phyloP scores from a whole-genome alignment of 163 green algal species.

The Trebouxia gelatinosa region DNA sequence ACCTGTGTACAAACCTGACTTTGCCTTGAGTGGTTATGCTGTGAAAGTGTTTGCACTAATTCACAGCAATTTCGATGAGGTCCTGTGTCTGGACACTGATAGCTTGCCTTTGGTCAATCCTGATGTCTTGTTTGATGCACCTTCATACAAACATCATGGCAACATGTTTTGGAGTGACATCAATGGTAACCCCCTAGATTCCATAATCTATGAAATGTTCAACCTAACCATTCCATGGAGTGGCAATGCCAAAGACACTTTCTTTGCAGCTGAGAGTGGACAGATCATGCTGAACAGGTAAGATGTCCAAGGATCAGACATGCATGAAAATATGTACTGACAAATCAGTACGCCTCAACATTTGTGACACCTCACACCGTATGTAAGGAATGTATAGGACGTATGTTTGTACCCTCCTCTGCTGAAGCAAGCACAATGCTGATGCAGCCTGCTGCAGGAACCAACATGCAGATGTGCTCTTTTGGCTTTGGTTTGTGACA shows the following conservation, averaged over 20 bases:
- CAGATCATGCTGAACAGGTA: slow-evolving; percentile 50
- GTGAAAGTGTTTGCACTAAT: slow-evolving; percentile 10
- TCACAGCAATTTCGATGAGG: slow-evolving; percentile 30
- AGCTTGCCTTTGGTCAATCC: slow-evolving; percentile 48
- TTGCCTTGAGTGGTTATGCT: background rate
- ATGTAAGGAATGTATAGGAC: no score
- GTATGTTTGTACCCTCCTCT: no score
- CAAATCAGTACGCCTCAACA: no score
- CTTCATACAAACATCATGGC: slow-evolving; percentile 30
- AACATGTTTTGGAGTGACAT: slow-evolving; percentile 52
- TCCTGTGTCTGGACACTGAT: slow-evolving; percentile 61
- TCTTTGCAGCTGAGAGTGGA: slow-evolving; percentile 46
- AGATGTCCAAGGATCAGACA: no score
- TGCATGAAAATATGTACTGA: no score
- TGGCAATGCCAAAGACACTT: background rate
- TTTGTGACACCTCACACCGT: no score
- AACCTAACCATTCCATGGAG: slow-evolving; percentile 28
- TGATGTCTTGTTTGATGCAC: slow-evolving; percentile 43
- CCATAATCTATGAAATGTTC: slow-evolving; percentile 35
- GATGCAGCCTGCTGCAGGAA: no score
- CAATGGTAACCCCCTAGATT: slow-evolving; percentile 16
- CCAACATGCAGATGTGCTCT: background rate
- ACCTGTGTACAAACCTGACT: background rate
- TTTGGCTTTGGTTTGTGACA: slow-evolving; percentile 14
- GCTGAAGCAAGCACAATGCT: no score